Evolutionary conservation across 164 flowering plant species (phyloP), one percentile per base, ranked within the genome.

Genomic region (Aristolochia californica): DNA sequence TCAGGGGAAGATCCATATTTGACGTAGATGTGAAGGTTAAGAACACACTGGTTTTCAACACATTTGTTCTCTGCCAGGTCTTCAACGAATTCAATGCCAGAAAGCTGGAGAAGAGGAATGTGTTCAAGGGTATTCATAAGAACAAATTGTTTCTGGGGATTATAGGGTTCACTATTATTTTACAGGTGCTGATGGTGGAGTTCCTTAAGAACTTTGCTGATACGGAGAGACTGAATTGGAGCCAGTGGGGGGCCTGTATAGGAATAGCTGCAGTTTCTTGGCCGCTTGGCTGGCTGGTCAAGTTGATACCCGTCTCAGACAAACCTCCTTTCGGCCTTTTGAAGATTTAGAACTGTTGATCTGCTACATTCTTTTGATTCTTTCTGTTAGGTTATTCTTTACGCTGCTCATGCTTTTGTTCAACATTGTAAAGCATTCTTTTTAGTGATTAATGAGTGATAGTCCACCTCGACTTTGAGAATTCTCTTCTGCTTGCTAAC

Each of bases 121-220:
- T 25, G 10, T 57, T 57, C 48, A 44, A 57, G 38, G 60, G 49
- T 2, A 57, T 58, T 45, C 43, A 45, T n/a, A 58, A 48, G 51
- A 58, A 58, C 61, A 23, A 28, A 11, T 2, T 58, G 24, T 58
- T 58, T 58, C 21, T 58, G 14, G 43, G 61, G 23, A 58, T 58
- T 14, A 40, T 58, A 18, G 53, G 53, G 23, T n/a, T 28, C 7
- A 58, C 61, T 1, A 27, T 58, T 16, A 20, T 58, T 58, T 28
- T 58, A 20, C 61, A 58, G 18, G 43, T 58, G 51, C 15, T 58
- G 61, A 58, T 47, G 61, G 61, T 58, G 44, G 61, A 58, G 18
- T 58, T 58, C n/a, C 43, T 58, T 1, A 58, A 47, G 24, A 26
- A 27, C 10, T 58, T 58, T 58, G 53, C 61, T 25, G 45, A 48